Base-by-base conservation (phyloP, 352 stramenopile genomes). In the Globisporangium cylindrosporum region DNA sequence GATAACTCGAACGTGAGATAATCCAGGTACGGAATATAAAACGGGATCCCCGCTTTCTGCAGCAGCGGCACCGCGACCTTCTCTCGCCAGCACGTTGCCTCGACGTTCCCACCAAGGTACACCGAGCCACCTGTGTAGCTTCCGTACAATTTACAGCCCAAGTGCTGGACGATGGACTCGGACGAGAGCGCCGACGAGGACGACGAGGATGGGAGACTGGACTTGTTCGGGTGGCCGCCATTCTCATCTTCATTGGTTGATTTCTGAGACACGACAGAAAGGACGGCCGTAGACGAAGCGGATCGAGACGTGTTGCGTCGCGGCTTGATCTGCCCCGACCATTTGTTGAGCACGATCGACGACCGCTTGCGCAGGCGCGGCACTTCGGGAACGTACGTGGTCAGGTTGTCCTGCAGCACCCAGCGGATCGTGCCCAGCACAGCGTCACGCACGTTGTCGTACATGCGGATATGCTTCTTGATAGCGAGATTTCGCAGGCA, bases 51-150 rank as follows among this genome's bases (percentile, higher is more conserved):
- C 4, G 81, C 86, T n/a, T 79, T 79, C n/a, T 84, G 82, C 22
- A 94, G 76, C 59, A 89, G 64, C 25, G 86, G 88, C 32, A 95
- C 85, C 1, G 85, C 88, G 0, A 91, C 79, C 34, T 82, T 79
- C 61, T 93, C 80, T 58, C 88, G 78, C 88, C 88, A 95, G 0
- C 80, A 88, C 15, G 86, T 91, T 7, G 80, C 78, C 12, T 78
- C 76, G 25, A 94, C 75, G 64, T 93, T 92, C 10, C 88, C 88
- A 29, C 88, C 88, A 1, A 95, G 68, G 66, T 92, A 94, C 4
- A 95, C 84, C 0, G 77, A 89, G 1, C 82, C 80, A 14, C 80
- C 74, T 4, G 69, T 79, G 57, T 74, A 84, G 54, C 77, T 73
- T 24, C 78, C 75, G 20, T 84, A 86, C 51, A 79, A 73, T 38